Evolutionary conservation across 768 basidiomycete genomes (phyloP), one percentile per base, ranked within the genome.

Genomic region (Russula abietina): DNA sequence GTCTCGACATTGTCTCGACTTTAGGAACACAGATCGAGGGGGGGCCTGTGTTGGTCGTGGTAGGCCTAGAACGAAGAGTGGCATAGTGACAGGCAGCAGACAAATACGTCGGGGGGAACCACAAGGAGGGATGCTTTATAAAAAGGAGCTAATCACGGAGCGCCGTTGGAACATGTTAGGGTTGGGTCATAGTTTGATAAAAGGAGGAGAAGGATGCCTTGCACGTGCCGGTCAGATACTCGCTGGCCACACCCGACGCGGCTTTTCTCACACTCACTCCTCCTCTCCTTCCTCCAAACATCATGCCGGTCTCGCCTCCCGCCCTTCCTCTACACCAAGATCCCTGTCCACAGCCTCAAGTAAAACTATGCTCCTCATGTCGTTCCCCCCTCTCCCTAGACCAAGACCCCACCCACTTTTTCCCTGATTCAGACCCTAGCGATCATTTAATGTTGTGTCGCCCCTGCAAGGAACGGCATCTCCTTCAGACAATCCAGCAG

Each of bases 351-450:
- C 65, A 66, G 22, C 33, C 52, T 2, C 67, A 68, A 48, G 55
- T 68, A 43, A 68, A 68, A 59, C 48, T 56, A 22, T 68, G 67
- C 16, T 57, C 67, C 10, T 62, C 53, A 41, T 68, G 67, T 55
- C 58, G 56, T 7, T 60, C 57, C 28, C 67, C 67, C n/a, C 56
- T 68, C 17, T 57, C 67, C 3, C 46, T 54, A 59, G 67, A 68
- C 61, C 50, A 46, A 33, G 67, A 68, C 59, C 46, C 56, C 26
- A 10, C 57, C 14, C 39, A 45, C 38, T 62, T 54, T 62, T 59
- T 66, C 58, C 32, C 55, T 24, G 61, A 66, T 59, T 46, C 60
- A 22, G 61, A 66, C 43, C 24, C 49, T 33, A 60, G 63, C 57
- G 65, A 68, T 56, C 59, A 49, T 33, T 55, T 60, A 33, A 60